Percentiles rank a stretch among this genome's conserved stretches.
phyloP scores from a whole-genome alignment of 352 stramenopile genomes.

The Phytophthora cryptogea region DNA sequence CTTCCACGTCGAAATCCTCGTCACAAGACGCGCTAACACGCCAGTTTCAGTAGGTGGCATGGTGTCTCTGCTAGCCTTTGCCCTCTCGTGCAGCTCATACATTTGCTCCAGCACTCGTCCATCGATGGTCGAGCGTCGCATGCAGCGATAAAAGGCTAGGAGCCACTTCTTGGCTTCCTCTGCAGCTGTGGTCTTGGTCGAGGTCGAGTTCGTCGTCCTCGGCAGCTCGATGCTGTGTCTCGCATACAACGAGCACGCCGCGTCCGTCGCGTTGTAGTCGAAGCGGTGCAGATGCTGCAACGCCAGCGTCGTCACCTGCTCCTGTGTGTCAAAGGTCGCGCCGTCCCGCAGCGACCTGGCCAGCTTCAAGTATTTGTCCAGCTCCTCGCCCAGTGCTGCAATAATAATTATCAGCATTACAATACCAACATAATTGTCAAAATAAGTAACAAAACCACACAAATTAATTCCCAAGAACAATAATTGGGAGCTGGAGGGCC shows the following conservation, averaged over 20 bases:
- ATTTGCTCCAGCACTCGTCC: constrained; percentile 51
- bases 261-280: constrained; percentile 79
- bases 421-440: constrained; percentile 10
- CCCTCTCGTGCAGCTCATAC: constrained; percentile 40
- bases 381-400: constrained; percentile 55
- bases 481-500: neutral
- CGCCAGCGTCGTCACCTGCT: constrained; percentile 72
- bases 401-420: constrained; percentile 4
- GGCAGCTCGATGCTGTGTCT: constrained; percentile 79
- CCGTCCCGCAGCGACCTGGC: constrained; percentile 74
- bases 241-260: constrained; percentile 82
- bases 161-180: constrained; percentile 69
- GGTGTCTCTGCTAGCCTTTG: constrained; percentile 26
- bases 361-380: constrained; percentile 85
- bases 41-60: constrained; percentile 54
- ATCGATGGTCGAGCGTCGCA: constrained; percentile 45
- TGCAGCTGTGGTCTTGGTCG: constrained; percentile 25
- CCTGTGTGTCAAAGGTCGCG: constrained; percentile 78
- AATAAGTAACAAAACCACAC: neutral
- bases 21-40: constrained; percentile 61
- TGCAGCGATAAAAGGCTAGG: constrained; percentile 64
- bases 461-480: neutral
- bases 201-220: constrained; percentile 15
- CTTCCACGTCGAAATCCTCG: constrained; percentile 57
- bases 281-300: constrained; percentile 84